Evolutionary conservation across 139 green algal genomes (phyloP), one percentile per base, ranked within the genome.

Genomic region (Dunaliella primolecta): DNA sequence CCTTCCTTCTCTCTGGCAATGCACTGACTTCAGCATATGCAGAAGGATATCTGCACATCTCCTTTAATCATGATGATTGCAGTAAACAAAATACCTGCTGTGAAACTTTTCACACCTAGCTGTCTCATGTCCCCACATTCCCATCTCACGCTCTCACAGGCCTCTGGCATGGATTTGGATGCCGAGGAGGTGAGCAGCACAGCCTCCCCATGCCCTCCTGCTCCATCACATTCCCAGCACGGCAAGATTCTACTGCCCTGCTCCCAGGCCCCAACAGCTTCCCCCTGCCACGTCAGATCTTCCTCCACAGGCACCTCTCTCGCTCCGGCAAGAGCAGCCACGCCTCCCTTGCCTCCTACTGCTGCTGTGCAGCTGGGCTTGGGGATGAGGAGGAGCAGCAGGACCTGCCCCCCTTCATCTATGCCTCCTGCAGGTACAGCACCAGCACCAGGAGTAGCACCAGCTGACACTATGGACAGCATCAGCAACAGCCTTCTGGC

Each of bases 401-500:
- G 46, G 7, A 64, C 46, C 7, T 64, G 46, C 46, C 46, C 46
- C 46, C 15, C 46, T 15, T 64, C 46, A 7, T 64, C 46, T 64
- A 15, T 25, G 7, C 7, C 7, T 64, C 7, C 46, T 64, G 46
- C 7, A 15, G 7, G 7, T 7, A 15, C 46, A 7, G 46, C 46
- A 64, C 46, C 46, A 64, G 46, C 46, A n/a, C n/a, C n/a, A n/a
- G n/a, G n/a, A n/a, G n/a, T n/a, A n/a, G n/a, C n/a, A n/a, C n/a
- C n/a, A n/a, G 46, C 46, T 25, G 46, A 64, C 46, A 64, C 15
- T 64, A 64, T 64, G 7, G 15, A 81, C 31, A 27, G 34, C 20
- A 81, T 81, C 37, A 81, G 77, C 77, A 46, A 37, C 32, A 34
- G 37, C 77, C 11, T 81, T 46, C 2, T n/a, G 11, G 37, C n/a